phyloP scores from a whole-genome alignment of 371 early-diverging fungal species.

The Mucor indicus region DNA sequence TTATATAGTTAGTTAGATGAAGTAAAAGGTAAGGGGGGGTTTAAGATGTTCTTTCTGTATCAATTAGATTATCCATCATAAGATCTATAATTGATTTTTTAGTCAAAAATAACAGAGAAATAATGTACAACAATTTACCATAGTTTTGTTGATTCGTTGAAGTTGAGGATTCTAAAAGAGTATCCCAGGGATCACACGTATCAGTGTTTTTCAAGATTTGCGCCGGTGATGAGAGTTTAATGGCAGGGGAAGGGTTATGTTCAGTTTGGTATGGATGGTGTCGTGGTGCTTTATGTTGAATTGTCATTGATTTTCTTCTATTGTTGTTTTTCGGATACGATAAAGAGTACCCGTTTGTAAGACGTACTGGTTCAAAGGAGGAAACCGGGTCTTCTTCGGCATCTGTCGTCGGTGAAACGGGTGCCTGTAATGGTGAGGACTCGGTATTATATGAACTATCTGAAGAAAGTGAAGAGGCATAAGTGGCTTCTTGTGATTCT shows the following conservation, averaged over 20 bases:
- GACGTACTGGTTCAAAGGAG: slow-evolving; percentile 22
- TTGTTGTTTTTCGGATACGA: slow-evolving; percentile 4
- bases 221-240: too few species aligned
- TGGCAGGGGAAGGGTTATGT: background rate
- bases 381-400: slow-evolving; percentile 8
- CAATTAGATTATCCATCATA: too few species aligned
- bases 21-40: too few species aligned
- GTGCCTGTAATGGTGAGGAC: slow-evolving; percentile 2
- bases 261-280: slow-evolving; percentile 18
- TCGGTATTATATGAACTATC: slow-evolving; percentile 8
- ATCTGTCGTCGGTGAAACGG: slow-evolving; percentile 1
- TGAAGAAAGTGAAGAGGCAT: slow-evolving; percentile 24
- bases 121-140: too few species aligned
- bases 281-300: slow-evolving; percentile 8
- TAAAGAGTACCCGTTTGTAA: slow-evolving; percentile 16
- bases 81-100: too few species aligned
- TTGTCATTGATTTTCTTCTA: background rate
- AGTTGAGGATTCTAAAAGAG: slow-evolving; percentile 1
- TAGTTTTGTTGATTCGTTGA: slow-evolving; percentile 3
- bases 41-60: too few species aligned
- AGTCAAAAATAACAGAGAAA: too few species aligned
- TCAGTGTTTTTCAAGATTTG: background rate
- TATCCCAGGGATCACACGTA: slow-evolving; percentile 26
- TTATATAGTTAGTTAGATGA: too few species aligned
- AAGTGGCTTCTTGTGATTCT: slow-evolving; percentile 1